Evolutionary conservation across 306 rosid species (phyloP).

Genomic region (Cicer cuneatum): DNA sequence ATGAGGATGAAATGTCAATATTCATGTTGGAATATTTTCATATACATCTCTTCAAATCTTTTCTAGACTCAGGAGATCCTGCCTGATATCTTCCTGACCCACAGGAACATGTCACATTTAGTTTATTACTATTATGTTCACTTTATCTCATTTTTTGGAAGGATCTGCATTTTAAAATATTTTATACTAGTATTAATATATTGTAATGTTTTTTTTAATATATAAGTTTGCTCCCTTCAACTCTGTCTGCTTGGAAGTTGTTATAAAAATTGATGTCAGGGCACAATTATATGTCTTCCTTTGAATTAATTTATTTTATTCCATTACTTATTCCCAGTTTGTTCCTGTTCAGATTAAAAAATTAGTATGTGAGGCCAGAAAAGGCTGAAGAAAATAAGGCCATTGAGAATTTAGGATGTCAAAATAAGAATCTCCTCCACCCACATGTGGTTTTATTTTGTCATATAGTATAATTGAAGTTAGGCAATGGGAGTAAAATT

Average conservation of each 20-base stretch:
- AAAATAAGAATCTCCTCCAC: conserved; percentile 53
- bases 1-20: conserved; percentile 53
- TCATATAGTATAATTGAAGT: conserved; percentile 45
- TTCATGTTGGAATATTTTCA: conserved; percentile 58
- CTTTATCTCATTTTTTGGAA: conserved; percentile 67
- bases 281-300: conserved; percentile 62
- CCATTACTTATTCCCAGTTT: conserved; percentile 51
- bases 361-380: conserved; percentile 42
- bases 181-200: not conserved
- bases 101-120: conserved; percentile 75
- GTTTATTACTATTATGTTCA: conserved; percentile 58
- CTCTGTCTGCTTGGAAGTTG: conserved; percentile 72
- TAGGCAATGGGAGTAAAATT: conserved; percentile 25
- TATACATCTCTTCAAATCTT: conserved; percentile 45
- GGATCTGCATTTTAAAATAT: conserved; percentile 51
- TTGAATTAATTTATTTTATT: conserved; percentile 43
- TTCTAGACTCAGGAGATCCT: conserved; percentile 53
- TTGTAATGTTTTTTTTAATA: conserved; percentile 40
- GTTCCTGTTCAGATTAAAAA: conserved; percentile 48
- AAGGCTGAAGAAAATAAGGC: conserved; percentile 42
- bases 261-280: conserved; percentile 73
- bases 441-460: conserved; percentile 53
- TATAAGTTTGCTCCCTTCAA: conserved; percentile 55
- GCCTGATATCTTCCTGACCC: conserved; percentile 52
- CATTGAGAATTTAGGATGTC: conserved; percentile 63